Base-by-base conservation (phyloP, 257 asterid genomes). In the Ilex aquifolium region DNA sequence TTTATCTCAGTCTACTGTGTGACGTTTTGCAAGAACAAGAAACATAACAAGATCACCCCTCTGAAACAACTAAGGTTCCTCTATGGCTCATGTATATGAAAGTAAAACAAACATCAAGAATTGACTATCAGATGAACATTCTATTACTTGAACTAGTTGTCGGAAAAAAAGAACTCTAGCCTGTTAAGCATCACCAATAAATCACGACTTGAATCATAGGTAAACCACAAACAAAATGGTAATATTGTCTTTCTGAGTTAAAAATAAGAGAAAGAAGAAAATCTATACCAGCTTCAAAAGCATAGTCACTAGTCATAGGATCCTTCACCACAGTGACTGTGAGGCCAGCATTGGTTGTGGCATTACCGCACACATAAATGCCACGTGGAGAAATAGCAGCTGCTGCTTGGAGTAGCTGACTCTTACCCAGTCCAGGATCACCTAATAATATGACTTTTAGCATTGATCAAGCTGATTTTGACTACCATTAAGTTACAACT, bases 381-480 rank as follows among this genome's bases (percentile, higher is more conserved):
- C 98, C 98, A 56, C 98, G 97, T 62, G 95, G 98, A 77, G 95
- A 89, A 86, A 92, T 77, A 73, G 97, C 86, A 72, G 98, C 95
- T 67, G 97, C 97, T 61, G 97, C 98, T 79, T 92, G 86, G 65
- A 92, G 98, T 64, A 92, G 88, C 71, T 92, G 98, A 69, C 97
- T 92, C 83, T 92, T 92, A 67, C 97, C 98, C 71, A 92, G 79
- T 64, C 98, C 98, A 71, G 97, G 98, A 82, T 92, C 98, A 74
- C 98, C 98, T 91, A 69, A 57, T 69, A 15, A 59, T 49, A 61
- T 53, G 36, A 60, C 42, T 4, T 36, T 36, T 36, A 36, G 7
- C 42, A 36, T 10, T 53, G 15, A 15, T 2, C 4, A 8, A 17
- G 31, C 15, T 14, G 31, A 17, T 53, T 15, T 53, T 53, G 27